These are phyloP conservation scores for Gymnopus androsaceus DNA, from an alignment of 1,284 basidiomycete species.

Conservation along the genomic window DNA sequence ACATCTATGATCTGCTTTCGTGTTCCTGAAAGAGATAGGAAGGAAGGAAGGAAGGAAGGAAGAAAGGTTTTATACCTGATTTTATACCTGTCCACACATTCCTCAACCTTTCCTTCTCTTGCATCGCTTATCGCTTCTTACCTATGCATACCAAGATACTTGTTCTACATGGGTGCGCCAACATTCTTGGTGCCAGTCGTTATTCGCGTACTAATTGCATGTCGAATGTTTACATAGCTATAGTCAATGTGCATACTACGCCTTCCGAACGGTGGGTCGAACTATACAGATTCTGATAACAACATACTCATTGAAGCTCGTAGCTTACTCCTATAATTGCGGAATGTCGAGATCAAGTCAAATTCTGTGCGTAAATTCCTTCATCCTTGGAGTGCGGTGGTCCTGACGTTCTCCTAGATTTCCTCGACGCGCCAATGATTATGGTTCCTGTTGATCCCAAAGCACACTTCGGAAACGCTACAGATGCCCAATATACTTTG, in stretches of 20 bases:
- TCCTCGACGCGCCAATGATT: slow-evolving; percentile 12
- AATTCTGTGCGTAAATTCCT: slow-evolving; percentile 14
- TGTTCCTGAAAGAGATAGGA: too few relatives aligned
- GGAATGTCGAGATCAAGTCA: slow-evolving; percentile 9
- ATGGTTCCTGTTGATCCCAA: slow-evolving; percentile 11
- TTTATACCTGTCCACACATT: too few relatives aligned
- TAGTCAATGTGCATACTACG: slow-evolving; percentile 14
- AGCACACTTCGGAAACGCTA: not conserved
- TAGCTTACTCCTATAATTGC: slow-evolving; percentile 15
- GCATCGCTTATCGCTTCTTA: too few relatives aligned
- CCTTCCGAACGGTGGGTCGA: slow-evolving; percentile 12
- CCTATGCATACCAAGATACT: slow-evolving; percentile 10
- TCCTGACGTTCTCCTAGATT: slow-evolving; percentile 7
- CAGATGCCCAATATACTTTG: not conserved
- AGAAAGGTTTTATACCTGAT: too few relatives aligned
- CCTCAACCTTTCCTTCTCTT: too few relatives aligned
- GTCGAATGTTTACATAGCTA: slow-evolving; percentile 3
- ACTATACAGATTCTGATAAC: too few relatives aligned
- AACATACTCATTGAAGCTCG: not conserved
- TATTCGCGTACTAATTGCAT: not conserved
- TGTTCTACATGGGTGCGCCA: slow-evolving; percentile 16
- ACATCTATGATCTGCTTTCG: too few relatives aligned
- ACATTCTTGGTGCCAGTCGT: not conserved
- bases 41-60: too few relatives aligned
- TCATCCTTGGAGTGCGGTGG: not conserved